phyloP scores from a whole-genome alignment of 768 basidiomycete genomes.

The Hortiboletus campestris region DNA sequence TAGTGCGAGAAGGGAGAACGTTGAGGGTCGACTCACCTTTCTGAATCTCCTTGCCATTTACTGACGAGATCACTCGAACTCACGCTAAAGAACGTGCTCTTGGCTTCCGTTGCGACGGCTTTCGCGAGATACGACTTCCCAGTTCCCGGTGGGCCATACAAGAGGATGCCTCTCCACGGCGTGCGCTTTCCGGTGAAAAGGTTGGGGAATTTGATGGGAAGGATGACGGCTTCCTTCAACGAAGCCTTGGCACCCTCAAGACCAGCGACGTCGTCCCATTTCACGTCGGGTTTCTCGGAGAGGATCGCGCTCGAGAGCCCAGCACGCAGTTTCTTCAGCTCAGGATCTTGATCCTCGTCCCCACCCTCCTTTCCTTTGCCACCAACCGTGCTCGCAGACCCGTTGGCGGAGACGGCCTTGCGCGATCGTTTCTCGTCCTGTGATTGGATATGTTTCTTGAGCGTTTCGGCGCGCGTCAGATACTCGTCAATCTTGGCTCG shows the following conservation, averaged over 20 bases:
- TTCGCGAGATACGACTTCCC: slow-evolving; percentile 97
- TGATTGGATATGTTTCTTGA: slow-evolving; percentile 77
- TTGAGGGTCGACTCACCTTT: slow-evolving; percentile 58
- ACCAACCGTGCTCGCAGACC: slow-evolving; percentile 38
- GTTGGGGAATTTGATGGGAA: slow-evolving; percentile 99
- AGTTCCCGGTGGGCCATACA: slow-evolving; percentile 97
- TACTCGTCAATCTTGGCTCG: slow-evolving; percentile 89
- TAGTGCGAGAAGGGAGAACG: background rate
- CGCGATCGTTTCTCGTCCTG: slow-evolving; percentile 57
- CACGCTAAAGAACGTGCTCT: slow-evolving; percentile 98
- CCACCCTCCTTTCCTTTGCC: slow-evolving; percentile 48
- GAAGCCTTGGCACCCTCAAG: slow-evolving; percentile 93
- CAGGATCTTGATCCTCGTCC: slow-evolving; percentile 79
- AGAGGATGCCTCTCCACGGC: slow-evolving; percentile 92
- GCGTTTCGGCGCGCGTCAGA: slow-evolving; percentile 83
- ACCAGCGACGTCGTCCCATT: slow-evolving; percentile 99
- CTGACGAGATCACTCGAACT: slow-evolving; percentile 94
- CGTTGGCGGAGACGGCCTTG: slow-evolving; percentile 49
- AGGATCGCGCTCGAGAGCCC: slow-evolving; percentile 87
- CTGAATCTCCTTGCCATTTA: slow-evolving; percentile 99
- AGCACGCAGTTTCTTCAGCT: slow-evolving; percentile 94
- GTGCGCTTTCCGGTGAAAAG: slow-evolving; percentile 98
- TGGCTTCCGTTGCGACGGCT: slow-evolving; percentile 98
- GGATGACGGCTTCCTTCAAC: slow-evolving; percentile 95
- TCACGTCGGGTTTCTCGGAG: slow-evolving; percentile 90